These are phyloP conservation scores for Suhomyces yuchorum DNA, from an alignment of 1,139 yeast species.

Conservation along the genomic window DNA sequence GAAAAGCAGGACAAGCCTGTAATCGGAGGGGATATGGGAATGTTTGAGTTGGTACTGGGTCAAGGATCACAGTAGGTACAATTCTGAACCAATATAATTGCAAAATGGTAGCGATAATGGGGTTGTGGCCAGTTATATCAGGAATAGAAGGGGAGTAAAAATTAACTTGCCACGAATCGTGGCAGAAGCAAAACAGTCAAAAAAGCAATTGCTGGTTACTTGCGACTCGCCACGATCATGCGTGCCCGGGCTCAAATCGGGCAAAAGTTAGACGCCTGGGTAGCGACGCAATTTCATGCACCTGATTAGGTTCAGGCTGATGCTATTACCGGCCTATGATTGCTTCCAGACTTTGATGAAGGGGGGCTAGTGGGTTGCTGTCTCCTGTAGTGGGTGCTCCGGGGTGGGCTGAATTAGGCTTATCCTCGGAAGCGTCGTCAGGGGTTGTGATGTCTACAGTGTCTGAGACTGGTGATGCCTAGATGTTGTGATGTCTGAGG, in stretches of 20 bases:
- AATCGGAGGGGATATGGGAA: background rate
- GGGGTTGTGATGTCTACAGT: background rate
- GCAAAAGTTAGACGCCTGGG: background rate
- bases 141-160: background rate
- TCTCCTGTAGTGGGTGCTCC: background rate
- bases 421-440: background rate
- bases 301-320: background rate
- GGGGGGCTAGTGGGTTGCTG: background rate
- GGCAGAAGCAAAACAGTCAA: slow-evolving; percentile 10
- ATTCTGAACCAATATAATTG: background rate
- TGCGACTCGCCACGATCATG: slow-evolving; percentile 11
- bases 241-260: background rate
- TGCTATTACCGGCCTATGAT: background rate
- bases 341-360: background rate
- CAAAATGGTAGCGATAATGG: background rate
- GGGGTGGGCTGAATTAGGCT: background rate
- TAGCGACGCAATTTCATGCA: background rate
- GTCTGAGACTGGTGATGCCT: background rate
- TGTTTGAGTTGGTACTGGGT: background rate
- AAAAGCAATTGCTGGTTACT: slow-evolving; percentile 8
- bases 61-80: background rate
- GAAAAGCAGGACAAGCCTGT: background rate
- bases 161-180: slow-evolving; percentile 15
- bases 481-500: background rate
- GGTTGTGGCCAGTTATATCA: slow-evolving; percentile 1